Percentiles rank a stretch among this genome's conserved stretches.
phyloP scores from a whole-genome alignment of 2,329 filamentous ascomycete species.

The Emydomyces testavorans region DNA sequence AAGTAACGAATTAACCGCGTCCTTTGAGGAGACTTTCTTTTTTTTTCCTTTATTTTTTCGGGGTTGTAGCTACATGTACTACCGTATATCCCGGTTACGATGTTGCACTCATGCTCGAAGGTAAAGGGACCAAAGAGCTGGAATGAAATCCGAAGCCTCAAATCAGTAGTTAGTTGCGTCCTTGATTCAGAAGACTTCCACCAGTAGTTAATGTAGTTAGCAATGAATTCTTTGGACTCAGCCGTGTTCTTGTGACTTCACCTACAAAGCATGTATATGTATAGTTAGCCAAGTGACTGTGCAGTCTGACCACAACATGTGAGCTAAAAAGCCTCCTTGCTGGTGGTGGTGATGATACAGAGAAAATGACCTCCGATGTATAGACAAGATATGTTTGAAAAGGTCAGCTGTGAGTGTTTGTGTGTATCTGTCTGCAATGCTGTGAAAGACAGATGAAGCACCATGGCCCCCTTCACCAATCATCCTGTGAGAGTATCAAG shows the following conservation, averaged over 20 bases:
- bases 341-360: not conserved
- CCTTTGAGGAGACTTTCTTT: not conserved
- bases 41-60: not conserved
- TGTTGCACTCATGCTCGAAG: not conserved
- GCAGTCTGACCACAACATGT: constrained; percentile 3
- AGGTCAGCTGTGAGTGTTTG: too few species aligned
- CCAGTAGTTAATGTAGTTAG: not conserved
- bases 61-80: not conserved
- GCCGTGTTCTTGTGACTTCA: constrained; percentile 7
- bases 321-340: not conserved
- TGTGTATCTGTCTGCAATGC: too few species aligned
- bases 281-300: not conserved
- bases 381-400: too few species aligned
- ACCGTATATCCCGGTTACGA: not conserved
- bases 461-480: too few species aligned
- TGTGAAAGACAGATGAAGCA: too few species aligned
- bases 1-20: not conserved
- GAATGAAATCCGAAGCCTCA: not conserved
- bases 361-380: too few species aligned
- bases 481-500: too few species aligned
- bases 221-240: not conserved
- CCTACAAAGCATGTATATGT: too few species aligned
- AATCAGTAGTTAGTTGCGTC: not conserved
- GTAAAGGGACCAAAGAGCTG: not conserved
- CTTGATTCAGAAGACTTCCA: not conserved